A percentile compares a stretch with the other conserved stretches of the same genome.
Evolutionary conservation across 1,139 yeast species (phyloP).

Genomic region (Candida tetrigidarum): DNA sequence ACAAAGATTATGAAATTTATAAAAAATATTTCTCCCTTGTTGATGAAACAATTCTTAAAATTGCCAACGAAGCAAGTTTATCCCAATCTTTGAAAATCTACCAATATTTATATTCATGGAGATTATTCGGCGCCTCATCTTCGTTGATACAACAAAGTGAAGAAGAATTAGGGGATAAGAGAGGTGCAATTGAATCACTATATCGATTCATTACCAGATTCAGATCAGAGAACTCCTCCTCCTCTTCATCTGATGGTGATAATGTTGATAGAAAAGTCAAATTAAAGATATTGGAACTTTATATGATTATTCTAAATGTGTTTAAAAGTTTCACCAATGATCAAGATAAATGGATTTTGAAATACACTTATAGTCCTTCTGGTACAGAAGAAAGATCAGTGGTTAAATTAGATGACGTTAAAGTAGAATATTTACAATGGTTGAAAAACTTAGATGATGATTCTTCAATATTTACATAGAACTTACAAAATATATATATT

Average conservation of each 20-base stretch:
- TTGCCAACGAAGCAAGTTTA: constrained; percentile 41
- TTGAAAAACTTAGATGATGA: constrained; percentile 35
- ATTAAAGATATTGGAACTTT: constrained; percentile 45
- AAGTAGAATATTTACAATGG: constrained; percentile 42
- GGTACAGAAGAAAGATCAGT: constrained; percentile 23
- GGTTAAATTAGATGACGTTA: constrained; percentile 35
- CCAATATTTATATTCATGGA: constrained; percentile 60
- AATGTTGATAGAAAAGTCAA: constrained; percentile 31
- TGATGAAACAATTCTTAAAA: constrained; percentile 42
- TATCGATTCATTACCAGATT: constrained; percentile 55
- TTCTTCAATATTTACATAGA: constrained; percentile 9
- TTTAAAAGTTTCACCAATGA: constrained; percentile 46
- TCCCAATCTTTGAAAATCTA: constrained; percentile 49
- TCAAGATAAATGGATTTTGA: constrained; percentile 62
- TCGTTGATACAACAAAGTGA: constrained; percentile 3
- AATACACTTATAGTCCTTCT: constrained; percentile 18
- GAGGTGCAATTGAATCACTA: constrained; percentile 61
- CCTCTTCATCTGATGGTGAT: constrained; percentile 26
- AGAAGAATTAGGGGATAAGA: constrained; percentile 37
- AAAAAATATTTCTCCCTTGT: constrained; percentile 33
- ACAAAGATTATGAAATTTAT: constrained; percentile 23
- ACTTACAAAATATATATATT: background rate
- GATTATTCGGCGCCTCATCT: constrained; percentile 46
- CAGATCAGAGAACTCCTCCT: constrained; percentile 21
- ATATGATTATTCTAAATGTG: constrained; percentile 53